A percentile compares a stretch with the other conserved stretches of the same genome.
Evolutionary conservation across 2,329 filamentous ascomycete species (phyloP).

Genomic region (Blastomyces silverae): DNA sequence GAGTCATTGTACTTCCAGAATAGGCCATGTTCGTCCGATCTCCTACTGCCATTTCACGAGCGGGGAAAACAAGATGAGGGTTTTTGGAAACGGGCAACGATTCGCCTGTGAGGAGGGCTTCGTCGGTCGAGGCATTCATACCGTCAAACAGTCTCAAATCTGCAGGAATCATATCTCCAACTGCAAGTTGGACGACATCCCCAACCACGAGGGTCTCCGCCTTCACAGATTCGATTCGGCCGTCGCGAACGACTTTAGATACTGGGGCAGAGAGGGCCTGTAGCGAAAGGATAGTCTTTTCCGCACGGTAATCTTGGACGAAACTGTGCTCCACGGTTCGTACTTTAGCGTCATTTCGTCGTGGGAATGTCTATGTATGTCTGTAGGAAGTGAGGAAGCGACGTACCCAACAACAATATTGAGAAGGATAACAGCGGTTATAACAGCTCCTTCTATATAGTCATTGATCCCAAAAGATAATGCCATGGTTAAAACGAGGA

Average conservation of each 20-base stretch:
- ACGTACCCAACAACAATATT: conserved; percentile 50
- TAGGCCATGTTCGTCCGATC: conserved; percentile 58
- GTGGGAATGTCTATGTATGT: neutral
- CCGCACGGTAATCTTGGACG: conserved; percentile 49
- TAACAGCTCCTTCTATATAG: conserved; percentile 54
- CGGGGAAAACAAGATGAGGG: conserved; percentile 38
- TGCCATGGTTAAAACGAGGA: conserved; percentile 68
- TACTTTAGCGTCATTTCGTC: conserved; percentile 3
- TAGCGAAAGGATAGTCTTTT: conserved; percentile 50
- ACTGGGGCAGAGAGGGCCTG: conserved; percentile 47
- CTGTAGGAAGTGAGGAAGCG: neutral
- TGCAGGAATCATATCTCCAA: conserved; percentile 47
- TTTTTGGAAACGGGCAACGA: conserved; percentile 54
- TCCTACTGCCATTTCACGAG: conserved; percentile 47
- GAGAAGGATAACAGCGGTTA: conserved; percentile 52
- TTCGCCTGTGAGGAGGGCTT: conserved; percentile 58
- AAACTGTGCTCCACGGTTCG: conserved; percentile 33
- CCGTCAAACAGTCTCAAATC: conserved; percentile 50
- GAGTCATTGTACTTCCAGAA: conserved; percentile 55
- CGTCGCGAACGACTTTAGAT: conserved; percentile 47
- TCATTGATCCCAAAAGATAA: conserved; percentile 51
- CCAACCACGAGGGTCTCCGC: conserved; percentile 53
- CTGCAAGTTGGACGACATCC: conserved; percentile 49
- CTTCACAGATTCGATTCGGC: conserved; percentile 46
- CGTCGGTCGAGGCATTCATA: conserved; percentile 54